Conservation (phyloP, 2,329 filamentous ascomycete species). For the Sphaerulina vaccinii region DNA sequence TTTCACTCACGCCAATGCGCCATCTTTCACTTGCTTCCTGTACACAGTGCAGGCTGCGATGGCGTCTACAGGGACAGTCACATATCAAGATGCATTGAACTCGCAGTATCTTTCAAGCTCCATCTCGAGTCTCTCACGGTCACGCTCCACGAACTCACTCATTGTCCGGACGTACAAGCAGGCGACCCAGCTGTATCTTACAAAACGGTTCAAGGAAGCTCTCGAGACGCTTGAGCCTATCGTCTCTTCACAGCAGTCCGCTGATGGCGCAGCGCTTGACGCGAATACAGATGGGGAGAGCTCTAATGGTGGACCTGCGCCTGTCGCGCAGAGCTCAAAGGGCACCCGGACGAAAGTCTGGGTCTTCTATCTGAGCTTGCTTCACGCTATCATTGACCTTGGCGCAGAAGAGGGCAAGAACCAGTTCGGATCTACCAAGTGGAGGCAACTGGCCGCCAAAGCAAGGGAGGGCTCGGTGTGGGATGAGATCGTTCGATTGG, state of each 20-base stretch:
- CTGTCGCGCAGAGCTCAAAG: conserved; percentile 75
- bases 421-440: conserved; percentile 80
- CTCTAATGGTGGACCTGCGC: conserved; percentile 49
- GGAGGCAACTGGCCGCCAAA: conserved; percentile 76
- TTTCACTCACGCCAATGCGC: neutral
- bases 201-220: conserved; percentile 86
- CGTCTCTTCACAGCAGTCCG: conserved; percentile 57
- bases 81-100: conserved; percentile 51
- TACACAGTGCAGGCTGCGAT: conserved; percentile 22
- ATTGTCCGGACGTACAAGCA: conserved; percentile 93
- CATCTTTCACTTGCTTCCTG: conserved; percentile 3
- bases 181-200: conserved; percentile 90
- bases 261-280: conserved; percentile 27
- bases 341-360: conserved; percentile 91
- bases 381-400: conserved; percentile 87
- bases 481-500: conserved; percentile 85
- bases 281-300: conserved; percentile 10
- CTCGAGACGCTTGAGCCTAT: conserved; percentile 81
- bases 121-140: conserved; percentile 66
- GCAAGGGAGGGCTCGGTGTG: conserved; percentile 89
- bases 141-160: conserved; percentile 65
- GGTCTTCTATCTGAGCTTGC: conserved; percentile 91
- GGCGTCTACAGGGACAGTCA: conserved; percentile 42
- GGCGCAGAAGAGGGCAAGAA: conserved; percentile 87
- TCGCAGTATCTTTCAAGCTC: conserved; percentile 65